Evolutionary conservation across 1,139 yeast species (phyloP).

Genomic region (Suhomyces terraborum): DNA sequence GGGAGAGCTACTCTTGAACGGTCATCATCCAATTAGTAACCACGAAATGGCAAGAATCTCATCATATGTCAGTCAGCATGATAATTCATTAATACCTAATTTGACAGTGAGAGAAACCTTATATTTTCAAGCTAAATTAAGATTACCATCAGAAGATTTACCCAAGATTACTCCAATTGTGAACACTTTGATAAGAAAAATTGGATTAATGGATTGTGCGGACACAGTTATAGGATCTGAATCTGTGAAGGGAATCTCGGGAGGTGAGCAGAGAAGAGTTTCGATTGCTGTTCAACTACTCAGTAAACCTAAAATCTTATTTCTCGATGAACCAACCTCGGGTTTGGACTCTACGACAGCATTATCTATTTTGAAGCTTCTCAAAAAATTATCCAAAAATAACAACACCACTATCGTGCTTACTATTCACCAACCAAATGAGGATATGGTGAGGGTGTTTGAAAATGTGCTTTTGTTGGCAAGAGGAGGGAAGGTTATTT

Average conservation of each 20-base stretch:
- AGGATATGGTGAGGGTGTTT: slow-evolving; percentile 60
- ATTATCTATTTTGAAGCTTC: slow-evolving; percentile 61
- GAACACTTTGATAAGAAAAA: slow-evolving; percentile 58
- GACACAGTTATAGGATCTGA: slow-evolving; percentile 77
- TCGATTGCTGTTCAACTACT: slow-evolving; percentile 79
- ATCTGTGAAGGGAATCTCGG: slow-evolving; percentile 73
- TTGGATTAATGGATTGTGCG: slow-evolving; percentile 78
- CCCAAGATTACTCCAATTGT: slow-evolving; percentile 37
- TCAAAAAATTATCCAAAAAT: slow-evolving; percentile 54
- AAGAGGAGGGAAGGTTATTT: slow-evolving; percentile 72
- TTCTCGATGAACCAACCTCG: slow-evolving; percentile 87
- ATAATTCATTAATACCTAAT: slow-evolving; percentile 66
- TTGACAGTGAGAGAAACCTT: slow-evolving; percentile 80
- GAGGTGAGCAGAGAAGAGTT: slow-evolving; percentile 84
- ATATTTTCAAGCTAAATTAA: slow-evolving; percentile 66
- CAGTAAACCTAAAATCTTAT: slow-evolving; percentile 67
- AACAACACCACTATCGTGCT: slow-evolving; percentile 71
- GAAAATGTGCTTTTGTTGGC: slow-evolving; percentile 70
- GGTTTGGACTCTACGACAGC: slow-evolving; percentile 86
- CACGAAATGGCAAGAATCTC: slow-evolving; percentile 54
- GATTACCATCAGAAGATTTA: slow-evolving; percentile 49
- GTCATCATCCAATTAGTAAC: slow-evolving; percentile 40
- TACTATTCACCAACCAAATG: slow-evolving; percentile 85
- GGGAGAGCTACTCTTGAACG: slow-evolving; percentile 30
- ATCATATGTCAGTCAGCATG: slow-evolving; percentile 77